Conservation (phyloP, 2,329 filamentous ascomycete species). For the Tolypocladium guangdongense region DNA sequence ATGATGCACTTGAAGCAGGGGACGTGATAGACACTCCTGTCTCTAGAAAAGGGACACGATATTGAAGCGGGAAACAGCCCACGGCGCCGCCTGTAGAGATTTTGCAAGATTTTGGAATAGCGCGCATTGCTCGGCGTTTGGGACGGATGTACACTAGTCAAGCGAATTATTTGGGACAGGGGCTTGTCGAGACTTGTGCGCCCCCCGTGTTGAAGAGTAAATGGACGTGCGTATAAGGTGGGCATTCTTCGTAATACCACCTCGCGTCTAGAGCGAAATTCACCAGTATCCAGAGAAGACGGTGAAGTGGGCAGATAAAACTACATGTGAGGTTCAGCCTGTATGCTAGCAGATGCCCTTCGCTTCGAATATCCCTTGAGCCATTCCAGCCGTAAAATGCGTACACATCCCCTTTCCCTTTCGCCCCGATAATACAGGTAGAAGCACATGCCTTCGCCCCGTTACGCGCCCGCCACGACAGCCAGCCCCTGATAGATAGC, state of each 20-base stretch:
- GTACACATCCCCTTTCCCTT: not conserved
- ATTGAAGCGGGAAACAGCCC: not conserved
- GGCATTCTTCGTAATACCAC: not conserved
- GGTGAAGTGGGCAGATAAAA: not conserved
- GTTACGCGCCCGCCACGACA: slow-evolving; percentile 67
- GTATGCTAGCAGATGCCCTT: not conserved
- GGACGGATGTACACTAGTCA: slow-evolving; percentile 7
- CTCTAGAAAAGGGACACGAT: not conserved
- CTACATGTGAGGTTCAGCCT: not conserved
- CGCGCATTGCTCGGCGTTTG: slow-evolving; percentile 25
- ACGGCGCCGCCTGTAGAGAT: not conserved
- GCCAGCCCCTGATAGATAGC: slow-evolving; percentile 92
- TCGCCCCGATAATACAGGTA: not conserved
- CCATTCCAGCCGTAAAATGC: not conserved
- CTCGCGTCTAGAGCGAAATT: not conserved
- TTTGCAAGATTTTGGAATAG: slow-evolving; percentile 12
- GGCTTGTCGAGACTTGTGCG: not conserved
- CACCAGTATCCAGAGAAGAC: too few species aligned
- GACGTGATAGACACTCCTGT: not conserved
- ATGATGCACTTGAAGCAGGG: slow-evolving; percentile 44
- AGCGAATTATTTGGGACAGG: not conserved
- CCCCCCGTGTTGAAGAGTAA: not conserved
- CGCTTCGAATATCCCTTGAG: not conserved
- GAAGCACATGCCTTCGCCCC: not conserved
- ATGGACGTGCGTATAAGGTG: not conserved